Percentiles rank a stretch among this genome's conserved stretches.
Conservation (phyloP, 352 stramenopile species). For the Pythium brachiatum region DNA sequence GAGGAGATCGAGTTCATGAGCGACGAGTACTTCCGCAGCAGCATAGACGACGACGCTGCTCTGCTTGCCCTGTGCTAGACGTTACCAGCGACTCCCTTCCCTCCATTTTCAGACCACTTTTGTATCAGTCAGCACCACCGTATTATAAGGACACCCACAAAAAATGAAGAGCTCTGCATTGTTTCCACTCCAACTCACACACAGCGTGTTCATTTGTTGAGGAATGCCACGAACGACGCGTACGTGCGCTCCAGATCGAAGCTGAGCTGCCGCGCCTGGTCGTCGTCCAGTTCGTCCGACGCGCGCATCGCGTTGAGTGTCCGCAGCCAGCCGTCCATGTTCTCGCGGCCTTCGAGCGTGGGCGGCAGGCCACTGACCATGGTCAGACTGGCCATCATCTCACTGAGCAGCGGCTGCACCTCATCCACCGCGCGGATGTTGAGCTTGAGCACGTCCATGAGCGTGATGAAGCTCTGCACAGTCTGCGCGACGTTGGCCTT, state of each 20-base stretch:
- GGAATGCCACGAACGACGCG: conserved; percentile 91
- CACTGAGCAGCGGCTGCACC: conserved; percentile 95
- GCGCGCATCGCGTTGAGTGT: conserved; percentile 96
- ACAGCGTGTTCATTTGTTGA: conserved; percentile 60
- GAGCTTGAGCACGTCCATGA: conserved; percentile 98
- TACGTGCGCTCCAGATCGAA: conserved; percentile 96
- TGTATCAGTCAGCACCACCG: conserved; percentile 15
- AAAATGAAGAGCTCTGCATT: conserved; percentile 16
- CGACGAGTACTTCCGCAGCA: conserved; percentile 18
- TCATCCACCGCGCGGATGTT: conserved; percentile 97
- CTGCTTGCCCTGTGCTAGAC: neutral
- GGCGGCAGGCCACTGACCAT: conserved; percentile 92
- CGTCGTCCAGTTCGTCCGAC: conserved; percentile 94
- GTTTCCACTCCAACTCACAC: conserved; percentile 9
- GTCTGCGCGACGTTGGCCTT: conserved; percentile 93
- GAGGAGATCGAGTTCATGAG: conserved; percentile 25
- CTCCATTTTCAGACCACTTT: conserved; percentile 8
- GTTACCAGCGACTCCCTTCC: neutral
- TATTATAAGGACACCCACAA: conserved; percentile 17
- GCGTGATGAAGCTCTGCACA: conserved; percentile 97
- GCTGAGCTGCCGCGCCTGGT: conserved; percentile 94
- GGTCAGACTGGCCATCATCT: conserved; percentile 95
- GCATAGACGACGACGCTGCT: neutral
- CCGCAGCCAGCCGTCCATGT: conserved; percentile 94
- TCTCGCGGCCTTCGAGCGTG: conserved; percentile 92